Evolutionary conservation across 192 early-diverging fungal genomes (phyloP), one percentile per base, ranked within the genome.

Genomic region (Coemansia sp.): DNA sequence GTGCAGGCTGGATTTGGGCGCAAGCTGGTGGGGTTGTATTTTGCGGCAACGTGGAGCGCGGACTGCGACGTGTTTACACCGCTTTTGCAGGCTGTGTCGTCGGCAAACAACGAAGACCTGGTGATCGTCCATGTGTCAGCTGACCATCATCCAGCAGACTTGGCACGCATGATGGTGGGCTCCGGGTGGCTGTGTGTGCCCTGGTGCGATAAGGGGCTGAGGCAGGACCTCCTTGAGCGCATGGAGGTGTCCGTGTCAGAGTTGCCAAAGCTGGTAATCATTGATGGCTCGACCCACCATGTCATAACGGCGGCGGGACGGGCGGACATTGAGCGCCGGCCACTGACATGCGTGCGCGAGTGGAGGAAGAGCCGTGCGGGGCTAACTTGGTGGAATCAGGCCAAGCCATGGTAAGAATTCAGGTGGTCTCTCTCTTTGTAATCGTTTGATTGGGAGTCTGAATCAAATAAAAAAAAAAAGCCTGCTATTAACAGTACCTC

Each of bases 61-160:
- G 78, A 81, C 51, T 81, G 78, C 69, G 78, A 81, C 70, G 78
- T 67, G n/a, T 81, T 81, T 56, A 66, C 73, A 44, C 67, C 78
- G 60, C 69, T 65, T n/a, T 61, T 81, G 44, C 59, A 40, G 44
- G 59, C 67, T 27, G 50, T 81, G 13, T 75, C 78, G 6, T 63
- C 70, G 11, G 78, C 78, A 1, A 68, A 73, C 39, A 17, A 61
- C 24, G 57, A 73, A 39, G 78, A 81, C 29, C n/a, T 81, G 40
- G 73, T 62, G 2, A 64, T 81, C 16, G 73, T 81, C 31, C 73
- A 74, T 39, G 70, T 81, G 24, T 81, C 78, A 31, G 67, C 67
- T 7, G 78, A 81, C 64, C 63, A 75, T 64, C 78, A 81, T 29
- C 78, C 78, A 3, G 73, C 78, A 10, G 78, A 81, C 45, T 72